Percentiles rank a stretch among this genome's conserved stretches.
These are phyloP conservation scores for Penicillium sp. DNA, from an alignment of 2,329 filamentous ascomycete species.

Conservation along the genomic window DNA sequence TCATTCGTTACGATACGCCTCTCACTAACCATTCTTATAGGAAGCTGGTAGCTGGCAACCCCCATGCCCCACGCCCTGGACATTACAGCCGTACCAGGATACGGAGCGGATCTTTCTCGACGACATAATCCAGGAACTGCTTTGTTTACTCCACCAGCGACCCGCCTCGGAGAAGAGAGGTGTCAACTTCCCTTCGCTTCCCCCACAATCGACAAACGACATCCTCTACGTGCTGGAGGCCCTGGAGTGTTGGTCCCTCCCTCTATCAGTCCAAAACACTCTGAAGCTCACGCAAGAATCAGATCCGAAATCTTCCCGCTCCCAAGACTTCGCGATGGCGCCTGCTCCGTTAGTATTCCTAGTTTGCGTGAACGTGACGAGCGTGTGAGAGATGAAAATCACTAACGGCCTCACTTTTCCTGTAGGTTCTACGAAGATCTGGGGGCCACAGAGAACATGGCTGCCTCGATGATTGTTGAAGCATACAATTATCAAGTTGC, in stretches of 20 bases:
- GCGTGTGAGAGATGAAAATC: not conserved
- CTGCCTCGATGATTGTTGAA: constrained; percentile 65
- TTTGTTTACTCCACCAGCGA: constrained; percentile 56
- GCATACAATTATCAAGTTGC: constrained; percentile 66
- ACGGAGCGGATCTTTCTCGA: constrained; percentile 59
- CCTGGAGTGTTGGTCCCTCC: constrained; percentile 40
- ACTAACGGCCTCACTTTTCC: constrained; percentile 8
- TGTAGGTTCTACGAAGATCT: constrained; percentile 65
- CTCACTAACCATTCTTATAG: constrained; percentile 25
- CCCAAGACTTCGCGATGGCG: constrained; percentile 41
- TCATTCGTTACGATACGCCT: not conserved
- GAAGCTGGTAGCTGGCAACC: constrained; percentile 52
- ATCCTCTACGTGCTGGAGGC: constrained; percentile 48
- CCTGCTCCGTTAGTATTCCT: constrained; percentile 41
- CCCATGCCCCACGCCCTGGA: constrained; percentile 44
- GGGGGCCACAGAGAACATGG: constrained; percentile 67
- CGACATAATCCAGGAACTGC: constrained; percentile 65
- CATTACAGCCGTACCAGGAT: constrained; percentile 49
- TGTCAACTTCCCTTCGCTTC: constrained; percentile 39
- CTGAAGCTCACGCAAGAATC: constrained; percentile 23
- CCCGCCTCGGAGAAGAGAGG: constrained; percentile 48
- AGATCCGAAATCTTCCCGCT: constrained; percentile 39
- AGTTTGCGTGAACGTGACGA: not conserved
- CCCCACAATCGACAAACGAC: constrained; percentile 46
- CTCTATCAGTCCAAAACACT: not conserved